Base-by-base conservation (phyloP, 805 yeast genomes). In the Yarrowia sp. region DNA sequence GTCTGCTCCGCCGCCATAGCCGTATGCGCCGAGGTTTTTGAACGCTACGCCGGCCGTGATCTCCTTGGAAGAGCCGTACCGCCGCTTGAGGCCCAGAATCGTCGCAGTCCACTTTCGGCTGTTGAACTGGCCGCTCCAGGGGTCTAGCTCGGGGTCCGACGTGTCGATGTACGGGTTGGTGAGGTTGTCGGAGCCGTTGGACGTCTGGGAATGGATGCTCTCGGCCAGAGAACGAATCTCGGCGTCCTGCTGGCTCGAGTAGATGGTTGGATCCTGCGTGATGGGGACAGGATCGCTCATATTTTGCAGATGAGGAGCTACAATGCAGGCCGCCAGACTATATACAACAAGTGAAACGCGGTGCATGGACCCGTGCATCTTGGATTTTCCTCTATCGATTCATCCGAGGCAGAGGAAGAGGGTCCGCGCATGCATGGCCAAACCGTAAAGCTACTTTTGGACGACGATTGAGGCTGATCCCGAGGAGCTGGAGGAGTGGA, bases 91-190 rank as follows among this genome's bases (percentile, higher is more conserved):
- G 56, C 78, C 75, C 64, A 80, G 76, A 75, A 87, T 73, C 67
- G 85, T 84, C 68, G 80, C 79, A 63, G 86, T 81, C 91, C 92
- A 87, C 64, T 78, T 81, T 64, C 78, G 77, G 24, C 88, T 77
- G 66, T 77, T 74, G 72, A 87, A 87, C 29, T 80, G 69, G 1
- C 79, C 82, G 47, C 80, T 74, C 62, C 79, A 75, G 9, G 93
- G 93, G 68, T 87, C 83, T 65, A 87, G 76, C 36, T 73, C 68
- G 2, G 81, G 80, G 65, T 80, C 83, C n/a, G 51, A 61, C 14
- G 55, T 62, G 36, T 65, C 71, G 9, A 58, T 29, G 42, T 69
- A 71, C 7, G 73, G 69, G 62, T 68, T 71, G 24, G 49, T 46
- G n/a, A 32, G 53, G 13, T 59, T 53, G 3, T 42, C 16, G 14